Evolutionary conservation across 805 yeast species (phyloP).

Genomic region (Candida xiaguanensis): DNA sequence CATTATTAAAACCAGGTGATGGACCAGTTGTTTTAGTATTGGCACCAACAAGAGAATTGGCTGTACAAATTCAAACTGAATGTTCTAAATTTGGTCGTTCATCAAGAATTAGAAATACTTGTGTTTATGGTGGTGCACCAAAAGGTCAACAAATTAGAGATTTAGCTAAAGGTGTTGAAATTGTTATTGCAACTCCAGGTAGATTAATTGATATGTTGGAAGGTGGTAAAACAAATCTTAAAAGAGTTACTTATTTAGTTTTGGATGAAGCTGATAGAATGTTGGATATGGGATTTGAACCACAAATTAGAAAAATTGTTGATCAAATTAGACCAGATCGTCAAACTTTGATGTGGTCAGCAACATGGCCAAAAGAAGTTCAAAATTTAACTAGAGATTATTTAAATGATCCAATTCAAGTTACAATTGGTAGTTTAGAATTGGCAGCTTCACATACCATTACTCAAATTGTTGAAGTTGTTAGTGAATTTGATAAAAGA

Average conservation of each 20-base stretch:
- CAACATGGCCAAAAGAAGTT: conserved; percentile 99
- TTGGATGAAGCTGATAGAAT: conserved; percentile 99
- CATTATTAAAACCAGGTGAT: conserved; percentile 87
- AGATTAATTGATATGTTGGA: conserved; percentile 97
- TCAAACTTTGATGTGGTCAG: conserved; percentile 99
- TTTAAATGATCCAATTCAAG: conserved; percentile 90
- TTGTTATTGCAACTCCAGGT: conserved; percentile 97
- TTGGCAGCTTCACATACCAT: conserved; percentile 95
- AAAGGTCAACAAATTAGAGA: conserved; percentile 97
- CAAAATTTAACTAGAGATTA: conserved; percentile 90
- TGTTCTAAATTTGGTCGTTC: conserved; percentile 91
- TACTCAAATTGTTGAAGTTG: conserved; percentile 88
- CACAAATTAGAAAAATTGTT: conserved; percentile 97
- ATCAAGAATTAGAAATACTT: conserved; percentile 92
- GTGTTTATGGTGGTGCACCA: conserved; percentile 99
- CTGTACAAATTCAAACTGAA: conserved; percentile 95
- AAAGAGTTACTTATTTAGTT: conserved; percentile 94
- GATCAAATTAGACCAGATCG: conserved; percentile 99
- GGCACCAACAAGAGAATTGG: conserved; percentile 98
- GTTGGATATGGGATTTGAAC: conserved; percentile 99
- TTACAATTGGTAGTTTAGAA: conserved; percentile 93
- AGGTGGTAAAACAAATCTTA: conserved; percentile 87
- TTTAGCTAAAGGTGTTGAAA: conserved; percentile 91
- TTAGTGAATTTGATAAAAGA: conserved; percentile 89
- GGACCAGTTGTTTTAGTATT: conserved; percentile 95